Base-by-base conservation (phyloP, 2,329 filamentous ascomycete species). In the Penicillium sp. region DNA sequence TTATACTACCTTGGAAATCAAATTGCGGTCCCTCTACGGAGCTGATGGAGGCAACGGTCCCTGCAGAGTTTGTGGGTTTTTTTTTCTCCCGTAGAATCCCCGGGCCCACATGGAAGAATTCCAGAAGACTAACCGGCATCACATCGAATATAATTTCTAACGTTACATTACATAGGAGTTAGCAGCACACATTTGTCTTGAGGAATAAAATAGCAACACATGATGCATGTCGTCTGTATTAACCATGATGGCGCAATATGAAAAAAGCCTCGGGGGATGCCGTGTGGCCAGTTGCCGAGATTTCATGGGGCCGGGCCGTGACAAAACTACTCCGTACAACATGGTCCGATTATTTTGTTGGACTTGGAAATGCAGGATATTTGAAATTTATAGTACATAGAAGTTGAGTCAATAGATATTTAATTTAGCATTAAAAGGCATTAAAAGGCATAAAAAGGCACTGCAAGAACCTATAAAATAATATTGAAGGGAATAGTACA, bases 1-100 rank as follows among this genome's bases (percentile, higher is more conserved):
- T 51, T 38, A 49, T 60, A 34, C 35, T 55, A 63, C 61, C 50
- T 44, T 55, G 44, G 37, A 43, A 49, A 37, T 42, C 22, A 35
- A 24, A 16, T 32, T 50, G n/a, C 8, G 32, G 32, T 24, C 24
- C 39, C 13, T 8, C 7, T 5, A 24, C 32, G 13, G 13, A 34
- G 32, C 47, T 40, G 35, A 29, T 29, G 31, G 18, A 50, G 37
- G 18, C 18, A 31, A 51, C 26, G 16, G 37, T 35, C 14, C 29
- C 20, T 22, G 24, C 18, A 18, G 26, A n/a, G 32, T 35, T 46
- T 34, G 20, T 39, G 38, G 31, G 5, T 55, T 52, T 50, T 55
- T 52, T 50, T 55, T 52, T 50, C 20, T 18, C 18, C 22, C 29
- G 20, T 11, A 35, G 13, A 34, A 24, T 34, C 9, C 14, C 26